Evolutionary conservation across 2,329 filamentous ascomycete species (phyloP), one percentile per base, ranked within the genome.

Genomic region (Sporothrix phasma): DNA sequence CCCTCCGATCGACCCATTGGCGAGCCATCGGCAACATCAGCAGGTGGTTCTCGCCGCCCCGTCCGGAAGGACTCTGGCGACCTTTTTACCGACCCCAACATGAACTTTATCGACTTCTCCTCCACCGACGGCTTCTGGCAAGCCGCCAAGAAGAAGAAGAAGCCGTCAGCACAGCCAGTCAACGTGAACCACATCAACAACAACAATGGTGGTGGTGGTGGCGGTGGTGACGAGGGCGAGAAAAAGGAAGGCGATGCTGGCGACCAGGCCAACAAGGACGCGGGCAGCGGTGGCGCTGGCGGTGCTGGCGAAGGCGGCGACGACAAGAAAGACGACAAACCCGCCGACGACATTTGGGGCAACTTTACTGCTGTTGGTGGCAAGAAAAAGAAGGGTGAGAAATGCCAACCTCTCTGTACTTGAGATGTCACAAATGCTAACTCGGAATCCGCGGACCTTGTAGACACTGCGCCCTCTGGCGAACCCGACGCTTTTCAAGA

Each of bases 401-500:
- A 84, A 65, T n/a, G 69, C 54, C 3, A 68, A 22, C 24, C 71
- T 70, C 5, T 69, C 70, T 26, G 72, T 73, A 19, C 67, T 68
- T 15, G 69, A 70, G 59, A 68, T 8, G 68, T 68, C 29, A 67
- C 68, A 29, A 70, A 70, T 8, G 15, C 54, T 2, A 41, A 34
- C 22, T 58, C 54, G 15, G 43, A 58, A 43, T 41, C 43, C 37
- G 68, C 68, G 5, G 51, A 64, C 2, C 37, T 66, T 3, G 61
- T 62, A 7, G 65, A 66, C 8, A 63, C 58, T n/a, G 68, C 43
- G 47, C 71, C 65, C 13, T 66, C 72, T 2, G 69, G 71, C 24
- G 79, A 78, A 56, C 75, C 80, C 49, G 81, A 82, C 64, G 75
- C 80, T n/a, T 89, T 90, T 68, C 80, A 88, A 51, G 86, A 90